phyloP scores from a whole-genome alignment of 306 rosid species.

The Potentilla sterilis region DNA sequence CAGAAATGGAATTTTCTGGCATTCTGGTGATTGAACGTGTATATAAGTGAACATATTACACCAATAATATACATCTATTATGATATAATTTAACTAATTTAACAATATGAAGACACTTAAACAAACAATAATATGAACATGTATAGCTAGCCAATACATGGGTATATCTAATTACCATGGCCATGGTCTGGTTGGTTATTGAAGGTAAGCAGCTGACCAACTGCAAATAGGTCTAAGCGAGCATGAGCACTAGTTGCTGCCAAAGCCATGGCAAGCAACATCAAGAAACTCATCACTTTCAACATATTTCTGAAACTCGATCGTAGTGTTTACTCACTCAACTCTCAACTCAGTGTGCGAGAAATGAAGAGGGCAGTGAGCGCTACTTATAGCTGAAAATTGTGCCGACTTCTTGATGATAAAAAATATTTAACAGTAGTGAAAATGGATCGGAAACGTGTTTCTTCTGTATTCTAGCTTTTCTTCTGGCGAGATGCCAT shows the following conservation, averaged over 20 bases:
- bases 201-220: not conserved
- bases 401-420: not conserved
- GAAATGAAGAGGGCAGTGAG: not conserved
- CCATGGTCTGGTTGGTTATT: not conserved
- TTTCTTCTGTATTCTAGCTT: not conserved
- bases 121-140: not conserved
- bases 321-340: not conserved
- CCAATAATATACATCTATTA: not conserved
- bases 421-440: too few species aligned
- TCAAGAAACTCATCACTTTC: not conserved
- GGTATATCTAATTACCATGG: not conserved
- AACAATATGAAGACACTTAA: not conserved
- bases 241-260: not conserved
- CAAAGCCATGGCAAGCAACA: constrained; percentile 4
- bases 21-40: not conserved
- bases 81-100: not conserved
- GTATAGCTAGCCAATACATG: not conserved
- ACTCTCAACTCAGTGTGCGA: not conserved
- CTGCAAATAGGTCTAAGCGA: not conserved
- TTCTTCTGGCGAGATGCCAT: not conserved
- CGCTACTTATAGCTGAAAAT: not conserved
- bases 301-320: not conserved
- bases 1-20: not conserved
- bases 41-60: not conserved
- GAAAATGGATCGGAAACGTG: not conserved